phyloP scores from a whole-genome alignment of 139 green algal genomes.

The Haematococcus lacustris region DNA sequence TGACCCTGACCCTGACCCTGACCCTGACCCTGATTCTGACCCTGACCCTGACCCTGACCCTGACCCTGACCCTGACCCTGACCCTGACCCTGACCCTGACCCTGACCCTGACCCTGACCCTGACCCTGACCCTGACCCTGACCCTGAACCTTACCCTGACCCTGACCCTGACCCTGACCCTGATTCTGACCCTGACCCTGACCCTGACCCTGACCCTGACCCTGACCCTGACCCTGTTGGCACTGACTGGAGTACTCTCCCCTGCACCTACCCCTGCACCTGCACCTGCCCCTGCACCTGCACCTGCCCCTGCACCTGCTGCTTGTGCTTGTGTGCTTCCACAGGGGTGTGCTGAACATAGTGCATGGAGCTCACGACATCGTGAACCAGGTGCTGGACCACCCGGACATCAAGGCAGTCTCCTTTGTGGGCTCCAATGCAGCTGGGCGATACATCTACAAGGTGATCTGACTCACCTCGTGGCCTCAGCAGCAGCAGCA shows the following conservation, averaged over 20 bases:
- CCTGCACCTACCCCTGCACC: not conserved
- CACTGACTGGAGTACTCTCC: not conserved
- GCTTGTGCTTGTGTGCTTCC: not conserved
- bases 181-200: too few species aligned
- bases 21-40: too few species aligned
- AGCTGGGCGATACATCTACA: slow-evolving; percentile 83
- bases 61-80: too few species aligned
- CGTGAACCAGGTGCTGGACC: slow-evolving; percentile 88
- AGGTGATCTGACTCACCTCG: not conserved
- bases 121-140: too few species aligned
- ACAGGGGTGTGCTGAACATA: slow-evolving; percentile 64
- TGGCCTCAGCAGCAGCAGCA: too few species aligned
- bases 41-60: too few species aligned
- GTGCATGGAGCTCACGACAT: slow-evolving; percentile 83
- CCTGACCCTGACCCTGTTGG: not conserved
- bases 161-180: too few species aligned
- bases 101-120: too few species aligned
- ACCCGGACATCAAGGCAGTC: slow-evolving; percentile 86
- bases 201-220: too few species aligned
- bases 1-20: too few species aligned
- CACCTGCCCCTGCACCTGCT: not conserved
- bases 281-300: not conserved
- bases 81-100: too few species aligned
- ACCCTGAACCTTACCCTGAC: too few species aligned
- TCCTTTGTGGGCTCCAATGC: slow-evolving; percentile 87